These are phyloP conservation scores for Schizophyllum commune DNA, from an alignment of 1,284 basidiomycete genomes.

Conservation along the genomic window DNA sequence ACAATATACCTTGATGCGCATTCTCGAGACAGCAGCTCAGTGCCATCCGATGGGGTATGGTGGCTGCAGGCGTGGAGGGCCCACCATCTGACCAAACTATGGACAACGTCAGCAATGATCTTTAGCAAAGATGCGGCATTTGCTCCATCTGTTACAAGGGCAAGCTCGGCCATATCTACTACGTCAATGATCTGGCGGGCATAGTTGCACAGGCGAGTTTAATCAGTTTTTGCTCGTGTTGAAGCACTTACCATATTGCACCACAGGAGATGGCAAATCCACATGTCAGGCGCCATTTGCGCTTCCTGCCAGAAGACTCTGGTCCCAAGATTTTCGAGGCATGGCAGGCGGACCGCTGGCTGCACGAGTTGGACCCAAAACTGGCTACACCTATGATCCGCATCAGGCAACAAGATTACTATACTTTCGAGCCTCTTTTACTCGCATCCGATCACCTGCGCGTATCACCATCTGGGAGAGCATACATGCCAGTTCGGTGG, in stretches of 20 bases:
- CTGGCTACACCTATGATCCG: conserved; percentile 23
- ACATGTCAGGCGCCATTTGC: conserved; percentile 15
- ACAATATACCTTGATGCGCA: conserved; percentile 25
- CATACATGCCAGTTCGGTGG: conserved; percentile 22
- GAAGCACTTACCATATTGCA: background rate
- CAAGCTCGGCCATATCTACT: conserved; percentile 25
- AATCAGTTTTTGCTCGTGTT: background rate
- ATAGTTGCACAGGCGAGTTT: conserved; percentile 24
- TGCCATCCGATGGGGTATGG: conserved; percentile 22
- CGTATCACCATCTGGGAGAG: too few species aligned
- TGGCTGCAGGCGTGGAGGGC: conserved; percentile 17
- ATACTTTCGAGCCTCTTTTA: conserved; percentile 19
- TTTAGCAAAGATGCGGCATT: conserved; percentile 26
- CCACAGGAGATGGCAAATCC: conserved; percentile 25
- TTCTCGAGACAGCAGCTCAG: conserved; percentile 25
- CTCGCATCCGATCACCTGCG: too few species aligned
- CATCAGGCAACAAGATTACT: conserved; percentile 20
- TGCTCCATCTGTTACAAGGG: conserved; percentile 22
- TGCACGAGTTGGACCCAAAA: conserved; percentile 12
- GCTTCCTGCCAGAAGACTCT: conserved; percentile 24
- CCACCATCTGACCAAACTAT: conserved; percentile 17
- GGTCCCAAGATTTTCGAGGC: conserved; percentile 14
- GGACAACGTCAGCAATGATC: conserved; percentile 15
- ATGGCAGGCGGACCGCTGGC: conserved; percentile 21
- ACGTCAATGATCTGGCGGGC: conserved; percentile 21